Evolutionary conservation across 2,329 filamentous ascomycete species (phyloP).

Genomic region (Coniochaeta sp.): DNA sequence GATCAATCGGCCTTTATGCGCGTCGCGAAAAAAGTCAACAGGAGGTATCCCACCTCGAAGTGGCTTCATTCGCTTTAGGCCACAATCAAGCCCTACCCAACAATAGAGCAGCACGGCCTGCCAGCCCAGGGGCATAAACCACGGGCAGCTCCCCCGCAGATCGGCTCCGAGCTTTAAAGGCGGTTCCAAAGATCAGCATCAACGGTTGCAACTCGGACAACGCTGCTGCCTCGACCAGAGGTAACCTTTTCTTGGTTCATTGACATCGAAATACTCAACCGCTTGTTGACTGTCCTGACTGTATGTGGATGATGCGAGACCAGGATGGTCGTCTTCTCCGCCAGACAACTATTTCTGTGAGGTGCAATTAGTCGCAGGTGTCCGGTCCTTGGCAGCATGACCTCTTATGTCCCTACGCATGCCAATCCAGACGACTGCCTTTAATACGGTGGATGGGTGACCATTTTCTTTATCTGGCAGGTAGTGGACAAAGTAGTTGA

Average conservation of each 20-base stretch:
- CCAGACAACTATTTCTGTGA: not conserved
- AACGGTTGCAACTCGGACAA: not conserved
- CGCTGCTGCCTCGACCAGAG: not conserved
- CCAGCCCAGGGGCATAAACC: not conserved
- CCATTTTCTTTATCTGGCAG: no score
- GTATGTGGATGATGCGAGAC: not conserved
- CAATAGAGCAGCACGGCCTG: not conserved
- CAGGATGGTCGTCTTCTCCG: not conserved
- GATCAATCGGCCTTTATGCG: not conserved
- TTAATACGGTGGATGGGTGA: no score
- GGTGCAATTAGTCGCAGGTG: no score
- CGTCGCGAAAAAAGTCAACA: not conserved
- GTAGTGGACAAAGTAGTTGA: no score
- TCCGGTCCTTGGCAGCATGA: no score
- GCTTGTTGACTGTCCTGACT: not conserved
- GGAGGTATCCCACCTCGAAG: not conserved
- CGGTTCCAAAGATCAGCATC: not conserved
- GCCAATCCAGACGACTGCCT: no score
- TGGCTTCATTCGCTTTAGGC: not conserved
- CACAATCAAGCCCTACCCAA: not conserved
- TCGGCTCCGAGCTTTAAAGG: not conserved
- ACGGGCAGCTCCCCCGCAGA: not conserved
- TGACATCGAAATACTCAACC: not conserved
- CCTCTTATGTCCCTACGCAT: no score
- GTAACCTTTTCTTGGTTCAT: not conserved